phyloP scores from a whole-genome alignment of 805 yeast species.

The Metschnikowia reukaufii region DNA sequence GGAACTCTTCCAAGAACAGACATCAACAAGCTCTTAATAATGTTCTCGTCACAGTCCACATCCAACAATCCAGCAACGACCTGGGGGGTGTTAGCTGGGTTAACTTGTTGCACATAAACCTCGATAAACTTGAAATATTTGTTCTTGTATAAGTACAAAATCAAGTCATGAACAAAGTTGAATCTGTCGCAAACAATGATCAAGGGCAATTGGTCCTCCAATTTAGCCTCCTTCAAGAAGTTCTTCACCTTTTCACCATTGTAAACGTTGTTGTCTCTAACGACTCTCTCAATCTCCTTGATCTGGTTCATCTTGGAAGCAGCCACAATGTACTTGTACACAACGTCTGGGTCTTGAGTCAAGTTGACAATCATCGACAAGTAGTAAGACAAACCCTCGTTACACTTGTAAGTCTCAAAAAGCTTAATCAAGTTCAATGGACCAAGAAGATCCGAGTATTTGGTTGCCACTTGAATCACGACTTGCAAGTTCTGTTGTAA shows the following conservation, averaged over 20 bases:
- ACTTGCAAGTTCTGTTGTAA: conserved; percentile 87
- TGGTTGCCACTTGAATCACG: conserved; percentile 94
- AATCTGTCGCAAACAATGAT: conserved; percentile 95
- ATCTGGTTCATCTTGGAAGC: conserved; percentile 88
- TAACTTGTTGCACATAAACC: conserved; percentile 96
- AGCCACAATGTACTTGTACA: conserved; percentile 91
- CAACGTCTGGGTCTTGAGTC: conserved; percentile 92
- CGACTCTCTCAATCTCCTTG: conserved; percentile 94
- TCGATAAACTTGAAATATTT: conserved; percentile 96
- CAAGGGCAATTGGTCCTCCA: conserved; percentile 94
- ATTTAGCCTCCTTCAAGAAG: conserved; percentile 88
- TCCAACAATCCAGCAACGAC: conserved; percentile 95
- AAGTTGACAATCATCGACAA: conserved; percentile 90
- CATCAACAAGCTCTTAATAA: conserved; percentile 74
- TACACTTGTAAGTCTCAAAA: conserved; percentile 89
- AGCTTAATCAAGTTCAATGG: conserved; percentile 79
- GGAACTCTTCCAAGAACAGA: conserved; percentile 96
- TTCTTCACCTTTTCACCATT: conserved; percentile 97
- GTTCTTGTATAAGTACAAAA: conserved; percentile 90
- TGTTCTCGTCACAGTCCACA: conserved; percentile 93
- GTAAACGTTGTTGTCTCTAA: conserved; percentile 89
- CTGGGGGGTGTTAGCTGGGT: conserved; percentile 93
- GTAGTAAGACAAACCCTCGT: conserved; percentile 93
- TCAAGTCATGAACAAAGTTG: conserved; percentile 88
- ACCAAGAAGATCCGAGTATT: conserved; percentile 91